Conservation (phyloP, 2,329 filamentous ascomycete genomes). For the Didymella pinodella region DNA sequence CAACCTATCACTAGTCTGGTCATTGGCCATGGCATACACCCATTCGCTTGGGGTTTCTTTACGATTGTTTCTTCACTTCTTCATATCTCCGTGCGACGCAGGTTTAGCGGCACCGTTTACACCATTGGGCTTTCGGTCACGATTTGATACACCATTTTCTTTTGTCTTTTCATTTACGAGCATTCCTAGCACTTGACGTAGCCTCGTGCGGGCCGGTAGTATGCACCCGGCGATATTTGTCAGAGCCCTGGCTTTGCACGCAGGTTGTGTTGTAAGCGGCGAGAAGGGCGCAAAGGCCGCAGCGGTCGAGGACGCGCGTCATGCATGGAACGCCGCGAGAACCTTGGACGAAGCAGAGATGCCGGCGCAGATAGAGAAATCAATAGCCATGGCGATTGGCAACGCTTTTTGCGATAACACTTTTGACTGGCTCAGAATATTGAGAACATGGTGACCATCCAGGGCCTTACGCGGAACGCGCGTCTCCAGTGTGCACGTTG, state of each 20-base stretch:
- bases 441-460: constrained; percentile 2
- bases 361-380: constrained; percentile 27
- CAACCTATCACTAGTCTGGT: constrained; percentile 40
- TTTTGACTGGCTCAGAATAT: constrained; percentile 5
- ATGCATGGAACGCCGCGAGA: constrained; percentile 19
- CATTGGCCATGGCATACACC: constrained; percentile 24
- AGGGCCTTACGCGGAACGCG: constrained; percentile 12
- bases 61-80: constrained; percentile 34
- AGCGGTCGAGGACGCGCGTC: constrained; percentile 36
- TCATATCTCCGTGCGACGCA: constrained; percentile 27
- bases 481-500: constrained; percentile 10
- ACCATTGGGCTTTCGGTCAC: constrained; percentile 42
- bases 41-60: constrained; percentile 15
- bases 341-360: background rate
- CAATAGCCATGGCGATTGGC: constrained; percentile 27
- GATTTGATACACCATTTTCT: constrained; percentile 36
- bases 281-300: constrained; percentile 26
- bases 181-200: constrained; percentile 24
- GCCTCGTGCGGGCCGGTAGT: constrained; percentile 29
- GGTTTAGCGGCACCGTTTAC: constrained; percentile 41
- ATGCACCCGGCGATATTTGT: constrained; percentile 23
- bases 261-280: constrained; percentile 28
- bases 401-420: constrained; percentile 11
- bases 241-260: constrained; percentile 17
- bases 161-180: constrained; percentile 43